phyloP scores from a whole-genome alignment of 345 rosid species.

The Ailanthus altissimus region DNA sequence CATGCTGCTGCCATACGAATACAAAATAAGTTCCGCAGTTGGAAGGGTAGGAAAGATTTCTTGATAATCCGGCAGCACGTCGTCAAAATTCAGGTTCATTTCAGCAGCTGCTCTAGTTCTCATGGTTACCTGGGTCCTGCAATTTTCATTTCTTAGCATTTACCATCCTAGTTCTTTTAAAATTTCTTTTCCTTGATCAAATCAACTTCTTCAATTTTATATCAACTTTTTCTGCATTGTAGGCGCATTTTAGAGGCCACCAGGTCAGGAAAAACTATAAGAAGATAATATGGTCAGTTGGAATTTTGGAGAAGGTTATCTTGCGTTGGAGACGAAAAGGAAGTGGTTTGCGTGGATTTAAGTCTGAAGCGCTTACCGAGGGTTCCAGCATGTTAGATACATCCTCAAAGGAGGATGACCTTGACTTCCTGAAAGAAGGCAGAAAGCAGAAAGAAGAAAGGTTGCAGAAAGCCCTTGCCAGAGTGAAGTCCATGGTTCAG shows the following conservation, averaged over 20 bases:
- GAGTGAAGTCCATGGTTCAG: constrained; percentile 92
- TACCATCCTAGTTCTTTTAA: neutral
- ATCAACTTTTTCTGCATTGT: constrained; percentile 24
- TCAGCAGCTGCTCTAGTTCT: neutral
- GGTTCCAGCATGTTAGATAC: constrained; percentile 41
- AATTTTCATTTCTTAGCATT: neutral
- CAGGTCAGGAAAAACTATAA: constrained; percentile 80
- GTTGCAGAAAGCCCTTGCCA: constrained; percentile 72
- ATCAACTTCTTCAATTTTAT: constrained; percentile 20
- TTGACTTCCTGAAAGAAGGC: constrained; percentile 83
- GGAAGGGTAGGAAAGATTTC: constrained; percentile 86
- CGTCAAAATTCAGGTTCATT: constrained; percentile 80
- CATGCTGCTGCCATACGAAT: constrained; percentile 80
- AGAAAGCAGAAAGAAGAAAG: constrained; percentile 87
- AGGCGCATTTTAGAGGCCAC: constrained; percentile 96
- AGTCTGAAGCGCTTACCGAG: constrained; percentile 52
- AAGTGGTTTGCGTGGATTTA: constrained; percentile 88
- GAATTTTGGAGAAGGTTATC: constrained; percentile 86
- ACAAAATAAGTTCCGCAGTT: constrained; percentile 87
- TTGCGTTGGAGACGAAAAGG: constrained; percentile 95
- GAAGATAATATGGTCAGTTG: constrained; percentile 89
- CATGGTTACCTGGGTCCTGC: neutral
- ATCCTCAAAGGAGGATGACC: constrained; percentile 62
- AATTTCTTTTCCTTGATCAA: constrained; percentile 8
- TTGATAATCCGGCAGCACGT: constrained; percentile 69